Base-by-base conservation (phyloP, 116 monocot genomes). In the Cymodocea nodosa region DNA sequence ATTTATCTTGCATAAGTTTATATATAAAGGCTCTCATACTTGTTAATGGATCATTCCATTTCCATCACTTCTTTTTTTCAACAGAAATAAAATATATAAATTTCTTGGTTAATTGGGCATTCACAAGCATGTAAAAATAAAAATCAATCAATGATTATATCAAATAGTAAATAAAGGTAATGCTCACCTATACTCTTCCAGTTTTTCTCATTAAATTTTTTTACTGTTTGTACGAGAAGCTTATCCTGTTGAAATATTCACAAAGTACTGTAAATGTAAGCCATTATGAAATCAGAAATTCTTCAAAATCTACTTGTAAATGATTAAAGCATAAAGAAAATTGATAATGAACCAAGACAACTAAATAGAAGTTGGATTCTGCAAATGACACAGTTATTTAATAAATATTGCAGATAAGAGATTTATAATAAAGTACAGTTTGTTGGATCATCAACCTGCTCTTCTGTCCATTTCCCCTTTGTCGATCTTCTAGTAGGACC, bases 171-270 rank as follows among this genome's bases (percentile, higher is more conserved):
- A 55, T 18, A 62, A 68, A 40, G 20, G 54, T 0, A 56, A 60
- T 53, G 23, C 2, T 35, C 66, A 81, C 81, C 81, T 73, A 81
- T 77, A 63, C 62, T 77, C 70, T 81, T 81, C 81, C 81, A 81
- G 65, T 77, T 76, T 63, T 58, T 71, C 20, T 70, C 81, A 23
- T 63, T 50, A 57, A 44, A 74, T 16, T 50, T 60, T 44, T 61
- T 66, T 56, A 77, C 81, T 48, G 63, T 62, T 62, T 40, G 57
- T 17, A 54, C 18, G 51, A 81, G 69, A 62, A 77, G 23, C 4
- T 70, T 70, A 74, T 81, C 81, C 81, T 81, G 75, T 62, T 39
- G 22, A 25, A 69, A 58, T 19, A 17, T 20, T 20, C 13, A 35
- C 14, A 11, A 30, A 52, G 17, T 5, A 22, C 25, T 50, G 1